phyloP scores from a whole-genome alignment of 2,329 filamentous ascomycete genomes.

The Exophiala phaeomuriformis region DNA sequence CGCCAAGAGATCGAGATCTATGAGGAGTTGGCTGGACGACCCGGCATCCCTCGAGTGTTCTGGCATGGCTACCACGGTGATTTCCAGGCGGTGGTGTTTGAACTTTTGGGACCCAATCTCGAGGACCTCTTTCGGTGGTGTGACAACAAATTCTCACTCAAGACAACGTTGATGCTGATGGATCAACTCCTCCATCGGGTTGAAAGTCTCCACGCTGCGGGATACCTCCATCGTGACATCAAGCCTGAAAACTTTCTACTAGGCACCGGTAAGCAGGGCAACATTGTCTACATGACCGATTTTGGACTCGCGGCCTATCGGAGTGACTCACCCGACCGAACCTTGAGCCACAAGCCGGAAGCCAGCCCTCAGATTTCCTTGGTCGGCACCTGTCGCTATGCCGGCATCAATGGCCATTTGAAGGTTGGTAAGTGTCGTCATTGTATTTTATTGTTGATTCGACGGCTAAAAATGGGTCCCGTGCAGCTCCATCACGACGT shows the following conservation, averaged over 20 bases:
- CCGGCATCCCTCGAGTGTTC: slow-evolving; percentile 18
- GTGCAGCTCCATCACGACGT: slow-evolving; percentile 16
- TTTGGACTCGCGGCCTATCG: slow-evolving; percentile 28
- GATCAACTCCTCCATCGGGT: slow-evolving; percentile 29
- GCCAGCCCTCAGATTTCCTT: slow-evolving; percentile 2
- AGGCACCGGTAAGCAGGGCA: slow-evolving; percentile 26
- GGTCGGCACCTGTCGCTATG: slow-evolving; percentile 26
- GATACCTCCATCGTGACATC: slow-evolving; percentile 29
- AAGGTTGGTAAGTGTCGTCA: slow-evolving; percentile 14
- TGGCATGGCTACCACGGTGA: slow-evolving; percentile 19
- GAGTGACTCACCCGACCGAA: not conserved
- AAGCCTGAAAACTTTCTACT: slow-evolving; percentile 31
- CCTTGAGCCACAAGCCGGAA: not conserved
- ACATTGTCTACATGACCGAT: slow-evolving; percentile 29
- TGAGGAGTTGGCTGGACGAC: slow-evolving; percentile 8
- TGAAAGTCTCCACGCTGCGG: slow-evolving; percentile 26
- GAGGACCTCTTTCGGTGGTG: slow-evolving; percentile 31
- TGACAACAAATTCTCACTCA: slow-evolving; percentile 29
- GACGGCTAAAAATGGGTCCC: slow-evolving; percentile 1
- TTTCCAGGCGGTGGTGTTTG: slow-evolving; percentile 21
- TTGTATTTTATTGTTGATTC: not conserved
- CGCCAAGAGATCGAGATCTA: slow-evolving; percentile 22
- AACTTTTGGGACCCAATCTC: slow-evolving; percentile 28
- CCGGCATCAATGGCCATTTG: slow-evolving; percentile 27
- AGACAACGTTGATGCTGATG: slow-evolving; percentile 30